phyloP scores from a whole-genome alignment of 164 flowering plant species.

The Litsea cubeba region DNA sequence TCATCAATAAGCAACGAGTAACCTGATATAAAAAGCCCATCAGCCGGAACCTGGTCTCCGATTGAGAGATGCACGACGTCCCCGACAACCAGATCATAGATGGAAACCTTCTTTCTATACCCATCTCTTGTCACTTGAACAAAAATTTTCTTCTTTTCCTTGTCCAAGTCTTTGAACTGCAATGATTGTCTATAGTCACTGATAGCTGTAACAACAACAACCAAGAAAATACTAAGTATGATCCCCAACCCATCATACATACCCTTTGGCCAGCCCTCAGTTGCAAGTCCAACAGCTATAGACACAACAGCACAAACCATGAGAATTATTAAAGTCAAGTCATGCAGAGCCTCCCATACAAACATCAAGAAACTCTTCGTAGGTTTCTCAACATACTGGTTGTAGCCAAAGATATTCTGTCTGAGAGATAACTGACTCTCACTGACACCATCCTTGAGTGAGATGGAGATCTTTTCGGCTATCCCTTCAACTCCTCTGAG shows the following conservation, averaged over 20 bases:
- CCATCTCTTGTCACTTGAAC: constrained; percentile 47
- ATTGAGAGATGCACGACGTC: constrained; percentile 39
- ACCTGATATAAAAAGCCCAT: constrained; percentile 43
- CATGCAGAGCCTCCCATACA: constrained; percentile 51
- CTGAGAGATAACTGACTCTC: constrained; percentile 24
- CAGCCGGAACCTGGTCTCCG: constrained; percentile 52
- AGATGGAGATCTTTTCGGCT: constrained; percentile 27
- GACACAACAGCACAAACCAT: constrained; percentile 46
- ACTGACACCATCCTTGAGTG: constrained; percentile 28
- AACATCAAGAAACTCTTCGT: constrained; percentile 34
- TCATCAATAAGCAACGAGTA: constrained; percentile 40
- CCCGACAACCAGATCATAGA: constrained; percentile 46
- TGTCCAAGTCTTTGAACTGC: constrained; percentile 44
- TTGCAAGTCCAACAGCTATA: constrained; percentile 38
- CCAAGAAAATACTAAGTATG: constrained; percentile 38
- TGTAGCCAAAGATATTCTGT: constrained; percentile 34
- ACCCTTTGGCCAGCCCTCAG: constrained; percentile 51
- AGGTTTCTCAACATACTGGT: constrained; percentile 41
- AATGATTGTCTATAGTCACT: constrained; percentile 50
- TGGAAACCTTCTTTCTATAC: constrained; percentile 36
- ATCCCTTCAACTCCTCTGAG: constrained; percentile 34
- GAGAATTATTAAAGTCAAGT: constrained; percentile 43
- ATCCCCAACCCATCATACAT: constrained; percentile 50
- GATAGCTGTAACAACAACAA: constrained; percentile 41
- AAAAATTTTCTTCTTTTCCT: constrained; percentile 42